These are phyloP conservation scores for Aspergillus heteromorphus DNA, from an alignment of 495 filamentous ascomycete species.

Conservation along the genomic window DNA sequence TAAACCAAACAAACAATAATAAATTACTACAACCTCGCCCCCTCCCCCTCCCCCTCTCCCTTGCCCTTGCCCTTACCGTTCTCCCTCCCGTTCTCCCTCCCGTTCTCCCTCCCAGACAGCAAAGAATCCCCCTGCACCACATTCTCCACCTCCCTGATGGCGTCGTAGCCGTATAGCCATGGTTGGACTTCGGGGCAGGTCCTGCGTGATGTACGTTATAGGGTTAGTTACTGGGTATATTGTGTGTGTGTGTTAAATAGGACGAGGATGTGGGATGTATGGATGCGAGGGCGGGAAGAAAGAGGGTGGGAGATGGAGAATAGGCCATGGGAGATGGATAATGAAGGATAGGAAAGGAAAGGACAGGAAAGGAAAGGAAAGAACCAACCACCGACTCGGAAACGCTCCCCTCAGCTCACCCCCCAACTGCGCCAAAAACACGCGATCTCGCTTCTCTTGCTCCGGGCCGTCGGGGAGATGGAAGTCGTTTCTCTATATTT, in stretches of 20 bases:
- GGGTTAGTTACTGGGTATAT: too few species aligned
- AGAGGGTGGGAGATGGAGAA: neutral
- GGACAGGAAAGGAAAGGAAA: neutral
- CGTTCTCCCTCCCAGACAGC: slow-evolving; percentile 20
- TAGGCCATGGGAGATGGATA: too few species aligned
- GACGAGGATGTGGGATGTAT: too few species aligned
- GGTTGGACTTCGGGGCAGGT: slow-evolving; percentile 55
- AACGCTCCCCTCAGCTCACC: slow-evolving; percentile 44
- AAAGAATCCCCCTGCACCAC: slow-evolving; percentile 35
- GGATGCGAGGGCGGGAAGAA: too few species aligned
- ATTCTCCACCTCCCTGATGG: slow-evolving; percentile 50
- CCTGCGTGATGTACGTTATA: too few species aligned
- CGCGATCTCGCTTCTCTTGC: slow-evolving; percentile 46
- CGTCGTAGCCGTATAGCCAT: slow-evolving; percentile 60
- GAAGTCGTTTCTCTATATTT: slow-evolving; percentile 51
- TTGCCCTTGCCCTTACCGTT: too few species aligned
- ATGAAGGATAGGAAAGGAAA: too few species aligned
- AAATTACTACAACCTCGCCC: too few species aligned
- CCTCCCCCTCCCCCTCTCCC: too few species aligned
- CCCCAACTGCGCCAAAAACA: slow-evolving; percentile 41
- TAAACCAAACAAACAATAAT: too few species aligned
- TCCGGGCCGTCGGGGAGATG: slow-evolving; percentile 53
- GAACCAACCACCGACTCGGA: slow-evolving; percentile 48
- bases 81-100: too few species aligned
- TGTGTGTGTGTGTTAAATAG: too few species aligned